Base-by-base conservation (phyloP, 2,329 filamentous ascomycete genomes). In the Alternaria infectoria region DNA sequence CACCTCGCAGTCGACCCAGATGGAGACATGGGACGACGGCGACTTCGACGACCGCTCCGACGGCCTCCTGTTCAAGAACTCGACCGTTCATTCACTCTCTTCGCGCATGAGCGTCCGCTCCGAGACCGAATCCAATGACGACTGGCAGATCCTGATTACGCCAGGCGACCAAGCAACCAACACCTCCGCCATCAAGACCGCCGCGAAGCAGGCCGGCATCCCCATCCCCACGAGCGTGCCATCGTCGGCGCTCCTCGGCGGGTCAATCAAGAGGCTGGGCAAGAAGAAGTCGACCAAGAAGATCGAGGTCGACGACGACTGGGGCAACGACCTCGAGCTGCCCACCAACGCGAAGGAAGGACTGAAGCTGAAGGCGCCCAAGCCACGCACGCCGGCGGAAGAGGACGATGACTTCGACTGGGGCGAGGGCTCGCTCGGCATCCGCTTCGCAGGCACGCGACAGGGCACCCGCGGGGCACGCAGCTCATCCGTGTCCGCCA, bases 341-440 rank as follows among this genome's bases (percentile, higher is more conserved):
- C 80, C 81, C 21, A 70, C 75, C 44, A 69, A 70, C 32, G 77
- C 71, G 8, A 60, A 44, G 26, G 75, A 74, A 32, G 78, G 79
- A n/a, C 74, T 85, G 61, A 80, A 81, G 72, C 71, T 74, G 23
- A 84, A 84, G 74, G 40, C 74, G 52, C 79, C 69, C 26, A 63
- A 86, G 86, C 66, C 82, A 83, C 54, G 80, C 84, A 63, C 75
- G 54, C 77, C 76, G 13, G 73, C 74, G 26, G 81, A 84, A 45
- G 79, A 83, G 56, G 94, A 97, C 66, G 94, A 97, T 65, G 89
- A 97, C 70, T 94, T 91, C 64, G 90, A 97, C 76, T 97, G 95
- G 91, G 93, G 91, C 56, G 96, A 98, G 81, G 94, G 93, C 59
- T 97, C 94, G 77, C 85, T 97, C 62, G 93, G 95, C 43, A 97